phyloP scores from a whole-genome alignment of 1,284 basidiomycete genomes.

The Retiboletus fuscus region DNA sequence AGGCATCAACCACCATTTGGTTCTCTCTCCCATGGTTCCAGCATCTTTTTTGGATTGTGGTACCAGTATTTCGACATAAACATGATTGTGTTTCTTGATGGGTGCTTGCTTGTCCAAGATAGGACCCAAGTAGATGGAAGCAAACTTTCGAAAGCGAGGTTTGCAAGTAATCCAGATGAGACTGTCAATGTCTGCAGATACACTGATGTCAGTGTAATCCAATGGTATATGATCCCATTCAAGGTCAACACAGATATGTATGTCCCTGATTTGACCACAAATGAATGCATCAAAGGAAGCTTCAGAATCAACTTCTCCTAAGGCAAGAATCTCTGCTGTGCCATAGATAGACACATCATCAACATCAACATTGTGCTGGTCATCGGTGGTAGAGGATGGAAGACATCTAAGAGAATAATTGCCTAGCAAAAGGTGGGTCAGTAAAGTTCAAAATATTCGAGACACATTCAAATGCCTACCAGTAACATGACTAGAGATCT shows the following conservation, averaged over 20 bases:
- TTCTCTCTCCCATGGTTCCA: background rate
- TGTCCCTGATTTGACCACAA: background rate
- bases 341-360: background rate
- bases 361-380: background rate
- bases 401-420: background rate
- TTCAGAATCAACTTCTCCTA: background rate
- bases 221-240: slow-evolving; percentile 1
- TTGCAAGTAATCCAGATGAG: slow-evolving; percentile 1
- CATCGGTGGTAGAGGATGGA: background rate
- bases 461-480: background rate
- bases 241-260: slow-evolving; percentile 8
- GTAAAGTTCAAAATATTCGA: background rate
- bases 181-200: slow-evolving; percentile 7
- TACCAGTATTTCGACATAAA: background rate
- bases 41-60: slow-evolving; percentile 6
- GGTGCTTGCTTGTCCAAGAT: background rate
- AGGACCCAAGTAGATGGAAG: background rate
- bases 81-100: slow-evolving; percentile 5
- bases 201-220: background rate
- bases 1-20: background rate
- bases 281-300: background rate
- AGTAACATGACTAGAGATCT: background rate
- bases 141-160: background rate
- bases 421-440: background rate
- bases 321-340: slow-evolving; percentile 3